Conservation (phyloP, 176 grass and related monocot species). For the Eremochloa ophiuroides region DNA sequence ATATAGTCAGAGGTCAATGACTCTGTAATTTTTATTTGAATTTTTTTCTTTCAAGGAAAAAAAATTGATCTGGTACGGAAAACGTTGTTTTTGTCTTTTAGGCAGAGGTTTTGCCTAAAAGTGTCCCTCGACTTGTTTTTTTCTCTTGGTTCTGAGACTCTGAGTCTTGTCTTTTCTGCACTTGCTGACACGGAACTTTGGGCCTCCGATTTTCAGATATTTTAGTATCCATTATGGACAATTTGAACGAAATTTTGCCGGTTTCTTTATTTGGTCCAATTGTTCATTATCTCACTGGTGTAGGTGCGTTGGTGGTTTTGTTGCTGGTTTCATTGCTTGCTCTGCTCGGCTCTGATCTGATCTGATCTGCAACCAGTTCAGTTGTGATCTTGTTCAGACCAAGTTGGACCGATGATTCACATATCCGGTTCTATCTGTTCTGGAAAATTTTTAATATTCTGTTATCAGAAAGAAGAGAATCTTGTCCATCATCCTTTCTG, state of each 20-base stretch:
- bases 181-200: background rate
- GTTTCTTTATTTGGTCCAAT: background rate
- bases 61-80: background rate
- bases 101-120: background rate
- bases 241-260: background rate
- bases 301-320: background rate
- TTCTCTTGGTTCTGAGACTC: background rate
- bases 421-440: background rate
- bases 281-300: background rate
- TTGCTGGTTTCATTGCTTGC: background rate
- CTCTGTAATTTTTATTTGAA: background rate
- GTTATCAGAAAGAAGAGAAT: background rate
- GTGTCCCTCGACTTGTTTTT: constrained; percentile 1
- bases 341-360: background rate
- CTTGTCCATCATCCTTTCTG: background rate
- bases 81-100: background rate
- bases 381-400: background rate
- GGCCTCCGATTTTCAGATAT: background rate
- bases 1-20: background rate
- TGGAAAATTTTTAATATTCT: background rate
- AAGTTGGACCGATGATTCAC: background rate
- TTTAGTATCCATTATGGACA: background rate
- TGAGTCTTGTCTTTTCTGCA: background rate
- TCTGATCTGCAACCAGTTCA: background rate
- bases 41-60: background rate